These are phyloP conservation scores for Achlya hypogyna DNA, from an alignment of 352 stramenopile species.

Conservation along the genomic window DNA sequence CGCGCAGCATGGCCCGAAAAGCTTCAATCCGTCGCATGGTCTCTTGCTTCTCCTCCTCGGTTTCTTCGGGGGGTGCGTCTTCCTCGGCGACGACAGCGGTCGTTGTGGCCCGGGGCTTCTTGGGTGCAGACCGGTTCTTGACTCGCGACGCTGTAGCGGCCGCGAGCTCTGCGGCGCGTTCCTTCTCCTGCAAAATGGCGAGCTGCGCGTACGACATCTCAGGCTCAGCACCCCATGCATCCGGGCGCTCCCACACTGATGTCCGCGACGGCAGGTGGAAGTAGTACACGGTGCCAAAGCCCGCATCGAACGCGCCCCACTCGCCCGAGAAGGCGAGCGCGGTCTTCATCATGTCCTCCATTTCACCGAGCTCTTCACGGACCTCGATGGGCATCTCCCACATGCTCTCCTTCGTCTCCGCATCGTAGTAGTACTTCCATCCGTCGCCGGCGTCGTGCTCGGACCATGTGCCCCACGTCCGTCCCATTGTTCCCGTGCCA, in stretches of 20 bases:
- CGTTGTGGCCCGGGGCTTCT: not conserved
- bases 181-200: not conserved
- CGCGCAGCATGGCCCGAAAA: conserved; percentile 61
- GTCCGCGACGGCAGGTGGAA: conserved; percentile 60
- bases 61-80: conserved; percentile 22
- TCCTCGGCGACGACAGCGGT: conserved; percentile 22
- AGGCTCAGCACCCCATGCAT: conserved; percentile 37
- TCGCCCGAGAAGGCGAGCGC: conserved; percentile 46
- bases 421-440: conserved; percentile 70
- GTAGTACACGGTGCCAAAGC: conserved; percentile 69
- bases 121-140: not conserved
- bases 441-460: conserved; percentile 66
- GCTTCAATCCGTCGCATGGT: conserved; percentile 36
- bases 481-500: not conserved
- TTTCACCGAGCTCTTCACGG: conserved; percentile 48
- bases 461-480: conserved; percentile 38
- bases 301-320: conserved; percentile 66
- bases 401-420: conserved; percentile 34
- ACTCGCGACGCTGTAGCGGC: no score
- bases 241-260: conserved; percentile 62
- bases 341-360: conserved; percentile 73
- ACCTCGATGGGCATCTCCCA: conserved; percentile 49
- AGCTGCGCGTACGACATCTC: conserved; percentile 18
- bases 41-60: conserved; percentile 24
- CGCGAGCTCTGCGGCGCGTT: not conserved